A percentile compares a stretch with the other conserved stretches of the same genome.
Evolutionary conservation across 495 filamentous ascomycete species (phyloP).

Genomic region (Glutinoglossum americanum): DNA sequence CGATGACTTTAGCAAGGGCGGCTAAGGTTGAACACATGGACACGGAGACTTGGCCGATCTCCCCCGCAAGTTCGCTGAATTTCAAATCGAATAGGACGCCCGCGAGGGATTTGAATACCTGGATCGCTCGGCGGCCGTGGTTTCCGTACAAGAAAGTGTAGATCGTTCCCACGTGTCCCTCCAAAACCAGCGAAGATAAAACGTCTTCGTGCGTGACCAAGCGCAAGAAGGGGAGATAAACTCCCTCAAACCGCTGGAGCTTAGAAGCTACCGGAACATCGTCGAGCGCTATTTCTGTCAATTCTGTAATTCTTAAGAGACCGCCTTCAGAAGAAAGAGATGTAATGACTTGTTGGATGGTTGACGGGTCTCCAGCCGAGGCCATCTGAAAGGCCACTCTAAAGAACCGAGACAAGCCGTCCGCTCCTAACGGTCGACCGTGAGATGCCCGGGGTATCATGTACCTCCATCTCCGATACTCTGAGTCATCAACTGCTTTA

Average conservation of each 20-base stretch:
- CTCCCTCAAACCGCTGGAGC: slow-evolving; percentile 12
- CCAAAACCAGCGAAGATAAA: slow-evolving; percentile 29
- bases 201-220: slow-evolving; percentile 30
- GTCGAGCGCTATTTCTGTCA: slow-evolving; percentile 17
- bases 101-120: slow-evolving; percentile 18
- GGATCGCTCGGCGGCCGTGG: slow-evolving; percentile 22
- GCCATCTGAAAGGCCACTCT: slow-evolving; percentile 15
- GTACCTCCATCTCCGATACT: neutral
- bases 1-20: neutral
- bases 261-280: neutral
- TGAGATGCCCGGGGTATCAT: neutral
- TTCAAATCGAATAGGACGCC: slow-evolving; percentile 3
- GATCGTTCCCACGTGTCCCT: slow-evolving; percentile 31
- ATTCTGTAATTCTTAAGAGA: slow-evolving; percentile 15
- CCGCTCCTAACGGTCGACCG: neutral
- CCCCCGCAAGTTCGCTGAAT: neutral
- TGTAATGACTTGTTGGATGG: slow-evolving; percentile 16
- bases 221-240: slow-evolving; percentile 29
- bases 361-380: slow-evolving; percentile 14
- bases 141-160: slow-evolving; percentile 33
- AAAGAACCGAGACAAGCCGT: slow-evolving; percentile 12
- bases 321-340: slow-evolving; percentile 17
- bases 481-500: too few species aligned
- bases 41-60: neutral
- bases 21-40: neutral